Evolutionary conservation across 169 alveolate genomes (phyloP).

Genomic region (Amoebophrya sp.): DNA sequence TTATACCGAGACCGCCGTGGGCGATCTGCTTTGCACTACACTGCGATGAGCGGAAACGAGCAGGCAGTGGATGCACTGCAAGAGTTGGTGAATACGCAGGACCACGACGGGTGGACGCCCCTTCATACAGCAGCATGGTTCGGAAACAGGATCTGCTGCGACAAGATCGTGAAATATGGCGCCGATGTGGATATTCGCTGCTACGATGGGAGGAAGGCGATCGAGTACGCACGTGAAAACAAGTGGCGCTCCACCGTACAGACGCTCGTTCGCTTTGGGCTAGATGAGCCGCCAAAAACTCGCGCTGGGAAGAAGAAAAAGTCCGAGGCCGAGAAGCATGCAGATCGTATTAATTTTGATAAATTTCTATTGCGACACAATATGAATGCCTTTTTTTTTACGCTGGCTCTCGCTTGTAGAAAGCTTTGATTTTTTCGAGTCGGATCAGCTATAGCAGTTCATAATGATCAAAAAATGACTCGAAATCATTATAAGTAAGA

Average conservation of each 20-base stretch:
- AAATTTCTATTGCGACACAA: no score
- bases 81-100: not conserved
- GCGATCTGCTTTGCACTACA: not conserved
- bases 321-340: not conserved
- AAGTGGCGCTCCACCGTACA: not conserved
- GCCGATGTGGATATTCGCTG: not conserved
- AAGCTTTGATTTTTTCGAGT: no score
- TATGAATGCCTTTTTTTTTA: no score
- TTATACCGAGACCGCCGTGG: not conserved
- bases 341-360: no score
- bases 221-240: not conserved
- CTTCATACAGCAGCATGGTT: not conserved
- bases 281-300: not conserved
- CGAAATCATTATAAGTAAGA: no score
- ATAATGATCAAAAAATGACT: no score
- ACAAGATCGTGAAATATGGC: not conserved
- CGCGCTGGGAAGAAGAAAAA: not conserved
- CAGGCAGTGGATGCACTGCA: not conserved
- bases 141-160: slow-evolving; percentile 4
- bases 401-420: no score
- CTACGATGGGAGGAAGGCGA: not conserved
- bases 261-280: slow-evolving; percentile 1
- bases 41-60: not conserved
- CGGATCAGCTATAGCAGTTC: no score
- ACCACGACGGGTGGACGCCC: not conserved